Base-by-base conservation (phyloP, 1,284 basidiomycete species). In the Sanguinoderma infundibulare region DNA sequence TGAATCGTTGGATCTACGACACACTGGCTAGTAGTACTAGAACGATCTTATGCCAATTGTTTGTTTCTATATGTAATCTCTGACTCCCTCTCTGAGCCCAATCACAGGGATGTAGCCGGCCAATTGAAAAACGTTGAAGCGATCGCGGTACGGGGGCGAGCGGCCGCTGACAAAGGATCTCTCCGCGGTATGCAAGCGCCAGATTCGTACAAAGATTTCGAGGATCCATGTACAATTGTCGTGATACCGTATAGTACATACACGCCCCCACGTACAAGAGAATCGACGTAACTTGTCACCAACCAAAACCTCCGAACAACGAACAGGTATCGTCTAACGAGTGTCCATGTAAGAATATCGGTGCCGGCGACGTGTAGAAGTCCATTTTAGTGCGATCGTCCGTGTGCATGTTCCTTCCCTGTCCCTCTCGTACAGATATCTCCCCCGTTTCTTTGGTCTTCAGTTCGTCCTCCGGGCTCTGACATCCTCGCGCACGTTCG, bases 331-430 rank as follows among this genome's bases (percentile, higher is more conserved):
- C 17, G 22, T 54, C 53, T 42, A 54, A 24, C 20, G 39, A 54
- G 52, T 54, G 57, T 59, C 52, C 57, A 26, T 59, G 38, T 30
- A 44, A 51, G 49, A n/a, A 36, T 28, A 34, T 34, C 28, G n/a
- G 26, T 44, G 58, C 53, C 53, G 53, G 53, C 53, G 53, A 51
- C 38, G 46, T 53, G 17, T 12, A 35, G 56, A 52, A 61, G 64
- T 66, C 61, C 65, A 34, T 61, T 63, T 61, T 63, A 53, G 57
- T 63, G 53, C 55, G 54, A 66, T 61, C 59, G 65, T 66, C 65
- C 65, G 62, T 63, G 65, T 55, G 57, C 57, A 46, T 46, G 24
- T 46, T 57, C 54, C 49, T 59, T 49, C 52, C 56, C 53, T 46
- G 14, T 50, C 46, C 38, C 57, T 35, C 51, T 59, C 50, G 58